Evolutionary conservation across 805 yeast genomes (phyloP).

Genomic region (Lipomyces chichibuensis): DNA sequence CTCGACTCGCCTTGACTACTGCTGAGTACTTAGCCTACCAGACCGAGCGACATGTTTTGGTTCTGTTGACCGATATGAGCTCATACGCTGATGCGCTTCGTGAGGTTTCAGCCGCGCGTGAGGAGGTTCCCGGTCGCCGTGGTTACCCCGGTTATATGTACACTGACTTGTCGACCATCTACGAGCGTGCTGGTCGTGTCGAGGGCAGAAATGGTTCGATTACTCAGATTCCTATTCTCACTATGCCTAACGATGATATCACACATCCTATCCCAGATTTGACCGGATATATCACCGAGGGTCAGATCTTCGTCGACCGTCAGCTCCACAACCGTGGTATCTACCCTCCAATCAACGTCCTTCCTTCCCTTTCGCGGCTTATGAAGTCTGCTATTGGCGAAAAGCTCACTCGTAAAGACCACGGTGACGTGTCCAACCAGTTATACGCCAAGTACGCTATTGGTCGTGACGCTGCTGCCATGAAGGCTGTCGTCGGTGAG

Average conservation of each 20-base stretch:
- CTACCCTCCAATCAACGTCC: slow-evolving; percentile 97
- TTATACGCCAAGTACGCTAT: slow-evolving; percentile 98
- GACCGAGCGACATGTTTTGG: slow-evolving; percentile 98
- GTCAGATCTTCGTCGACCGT: slow-evolving; percentile 97
- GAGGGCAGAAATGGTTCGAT: slow-evolving; percentile 99
- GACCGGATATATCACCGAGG: slow-evolving; percentile 99
- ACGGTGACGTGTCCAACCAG: slow-evolving; percentile 99
- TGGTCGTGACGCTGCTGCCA: slow-evolving; percentile 99
- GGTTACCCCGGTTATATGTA: slow-evolving; percentile 99
- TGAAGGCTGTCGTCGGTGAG: slow-evolving; percentile 99
- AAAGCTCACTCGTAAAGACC: slow-evolving; percentile 99
- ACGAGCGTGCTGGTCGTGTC: slow-evolving; percentile 99
- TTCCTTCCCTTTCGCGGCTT: slow-evolving; percentile 95
- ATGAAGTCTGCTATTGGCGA: slow-evolving; percentile 99
- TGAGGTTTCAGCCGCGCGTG: slow-evolving; percentile 99
- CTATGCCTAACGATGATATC: slow-evolving; percentile 99
- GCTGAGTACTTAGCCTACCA: slow-evolving; percentile 99
- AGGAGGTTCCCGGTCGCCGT: slow-evolving; percentile 99
- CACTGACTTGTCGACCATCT: slow-evolving; percentile 97
- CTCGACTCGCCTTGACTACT: slow-evolving; percentile 97
- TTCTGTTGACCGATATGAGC: slow-evolving; percentile 98
- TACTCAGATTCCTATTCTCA: slow-evolving; percentile 97
- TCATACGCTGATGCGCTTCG: slow-evolving; percentile 99
- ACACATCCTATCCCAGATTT: slow-evolving; percentile 99
- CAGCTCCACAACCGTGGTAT: slow-evolving; percentile 95